Base-by-base conservation (phyloP, 2,329 filamentous ascomycete genomes). In the Ramichloridium luteum region DNA sequence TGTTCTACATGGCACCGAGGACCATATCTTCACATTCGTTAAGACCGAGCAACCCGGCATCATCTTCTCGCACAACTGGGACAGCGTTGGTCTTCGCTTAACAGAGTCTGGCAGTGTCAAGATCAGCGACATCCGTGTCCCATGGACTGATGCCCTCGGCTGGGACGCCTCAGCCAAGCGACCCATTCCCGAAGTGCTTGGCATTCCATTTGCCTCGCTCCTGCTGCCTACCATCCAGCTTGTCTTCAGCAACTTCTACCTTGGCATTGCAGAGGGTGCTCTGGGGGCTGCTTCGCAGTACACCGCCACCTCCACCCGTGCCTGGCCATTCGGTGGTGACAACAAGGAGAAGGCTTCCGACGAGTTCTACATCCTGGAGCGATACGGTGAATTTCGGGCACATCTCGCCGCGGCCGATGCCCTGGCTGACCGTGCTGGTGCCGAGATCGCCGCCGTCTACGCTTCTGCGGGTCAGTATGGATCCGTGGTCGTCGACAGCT, bases 161-260 rank as follows among this genome's bases (percentile, higher is more conserved):
- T 79, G 73, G 73, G 60, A 72, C 44, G 33, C 56, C 0, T 34
- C 46, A 8, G 61, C 56, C 4, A 72, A 70, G 53, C 57, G 59
- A 35, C 72, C 70, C 0, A 57, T 68, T 20, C 58, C 62, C 0
- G 56, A 59, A 1, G 50, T 71, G 3, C 53, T 77, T 3, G 55
- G 56, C 2, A 64, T 74, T 20, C 65, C 69, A 0, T 77, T 70
- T 39, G 65, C 65, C 0, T 64, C 61, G 3, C 48, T 78, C n/a
- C 57, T 78, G 5, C 59, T 78, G 0, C 74, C 74, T 0, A 71
- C 68, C 0, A 75, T 77, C 36, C 73, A 78, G 47, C 62, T 77
- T 0, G 68, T 75, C n/a, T 78, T 78, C 52, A 63, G 61, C 46
- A 77, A 77, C 49, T 73, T 78, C 46, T 77, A 78, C 47, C 56